Evolutionary conservation across 805 yeast species (phyloP).

Genomic region (Ogataea pignaliae): DNA sequence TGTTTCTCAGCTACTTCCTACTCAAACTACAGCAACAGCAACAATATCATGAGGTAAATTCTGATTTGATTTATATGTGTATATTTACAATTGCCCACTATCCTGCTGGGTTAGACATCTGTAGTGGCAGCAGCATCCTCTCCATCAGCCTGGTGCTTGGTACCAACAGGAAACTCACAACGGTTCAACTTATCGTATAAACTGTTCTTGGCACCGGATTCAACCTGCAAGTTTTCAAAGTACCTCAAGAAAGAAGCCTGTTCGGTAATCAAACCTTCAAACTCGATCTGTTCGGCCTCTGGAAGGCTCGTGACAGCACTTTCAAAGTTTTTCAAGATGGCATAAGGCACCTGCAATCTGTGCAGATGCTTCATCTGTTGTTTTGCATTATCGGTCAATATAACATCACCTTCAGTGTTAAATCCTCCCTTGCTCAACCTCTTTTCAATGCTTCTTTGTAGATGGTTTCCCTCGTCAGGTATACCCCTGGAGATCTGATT

Average conservation of each 20-base stretch:
- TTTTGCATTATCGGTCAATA: too few relatives aligned
- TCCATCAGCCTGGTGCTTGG: not conserved
- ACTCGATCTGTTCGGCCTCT: constrained; percentile 7
- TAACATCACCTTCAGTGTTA: too few relatives aligned
- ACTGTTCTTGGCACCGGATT: constrained; percentile 5
- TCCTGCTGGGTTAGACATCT: too few relatives aligned
- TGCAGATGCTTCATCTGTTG: constrained; percentile 3
- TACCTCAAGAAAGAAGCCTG: constrained; percentile 10
- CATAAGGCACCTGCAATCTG: constrained; percentile 16
- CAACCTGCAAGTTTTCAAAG: constrained; percentile 7
- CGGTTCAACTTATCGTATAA: constrained; percentile 7
- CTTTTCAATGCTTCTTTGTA: too few relatives aligned
- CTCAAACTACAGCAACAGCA: too few relatives aligned
- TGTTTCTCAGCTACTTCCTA: too few relatives aligned
- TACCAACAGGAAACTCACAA: not conserved
- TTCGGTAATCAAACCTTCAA: constrained; percentile 5
- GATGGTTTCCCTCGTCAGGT: too few relatives aligned
- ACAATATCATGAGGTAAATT: too few relatives aligned
- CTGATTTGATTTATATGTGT: too few relatives aligned
- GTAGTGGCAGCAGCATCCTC: too few relatives aligned
- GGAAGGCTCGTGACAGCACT: constrained; percentile 10
- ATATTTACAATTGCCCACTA: too few relatives aligned
- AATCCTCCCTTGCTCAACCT: too few relatives aligned
- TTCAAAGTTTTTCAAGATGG: constrained; percentile 13
- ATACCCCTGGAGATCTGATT: constrained; percentile 4